Conservation (phyloP, 805 yeast species). For the Maudiozyma barnettii region DNA sequence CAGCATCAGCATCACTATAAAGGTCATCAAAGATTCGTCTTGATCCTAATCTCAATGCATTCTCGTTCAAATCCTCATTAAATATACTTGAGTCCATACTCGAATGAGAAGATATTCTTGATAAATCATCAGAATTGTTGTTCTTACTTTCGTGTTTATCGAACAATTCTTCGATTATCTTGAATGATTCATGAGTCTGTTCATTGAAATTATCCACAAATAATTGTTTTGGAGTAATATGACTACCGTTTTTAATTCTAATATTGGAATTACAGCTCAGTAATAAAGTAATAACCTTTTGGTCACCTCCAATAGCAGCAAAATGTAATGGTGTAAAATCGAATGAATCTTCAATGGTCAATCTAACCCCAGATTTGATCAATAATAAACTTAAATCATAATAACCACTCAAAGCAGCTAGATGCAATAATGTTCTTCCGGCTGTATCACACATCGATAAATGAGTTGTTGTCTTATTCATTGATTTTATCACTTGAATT, state of each 20-base stretch:
- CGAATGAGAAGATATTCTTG: constrained; percentile 18
- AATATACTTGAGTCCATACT: constrained; percentile 22
- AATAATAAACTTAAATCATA: constrained; percentile 50
- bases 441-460: constrained; percentile 73
- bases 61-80: constrained; percentile 15
- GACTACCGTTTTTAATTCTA: constrained; percentile 42
- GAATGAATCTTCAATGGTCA: constrained; percentile 64
- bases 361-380: constrained; percentile 54
- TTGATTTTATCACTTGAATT: constrained; percentile 48
- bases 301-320: constrained; percentile 68
- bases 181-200: constrained; percentile 1
- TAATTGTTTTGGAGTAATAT: constrained; percentile 31
- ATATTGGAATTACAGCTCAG: constrained; percentile 56
- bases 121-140: constrained; percentile 3
- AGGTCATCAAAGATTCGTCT: neutral
- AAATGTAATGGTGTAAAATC: constrained; percentile 85
- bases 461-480: constrained; percentile 59
- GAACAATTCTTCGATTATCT: constrained; percentile 27
- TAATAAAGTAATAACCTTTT: constrained; percentile 53
- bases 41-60: neutral
- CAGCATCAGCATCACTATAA: constrained; percentile 26
- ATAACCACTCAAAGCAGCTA: constrained; percentile 73
- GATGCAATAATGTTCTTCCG: constrained; percentile 83
- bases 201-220: constrained; percentile 21
- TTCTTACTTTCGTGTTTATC: constrained; percentile 9